Conservation (phyloP, 192 early-diverging fungal species). For the Powellomyces hirtus region DNA sequence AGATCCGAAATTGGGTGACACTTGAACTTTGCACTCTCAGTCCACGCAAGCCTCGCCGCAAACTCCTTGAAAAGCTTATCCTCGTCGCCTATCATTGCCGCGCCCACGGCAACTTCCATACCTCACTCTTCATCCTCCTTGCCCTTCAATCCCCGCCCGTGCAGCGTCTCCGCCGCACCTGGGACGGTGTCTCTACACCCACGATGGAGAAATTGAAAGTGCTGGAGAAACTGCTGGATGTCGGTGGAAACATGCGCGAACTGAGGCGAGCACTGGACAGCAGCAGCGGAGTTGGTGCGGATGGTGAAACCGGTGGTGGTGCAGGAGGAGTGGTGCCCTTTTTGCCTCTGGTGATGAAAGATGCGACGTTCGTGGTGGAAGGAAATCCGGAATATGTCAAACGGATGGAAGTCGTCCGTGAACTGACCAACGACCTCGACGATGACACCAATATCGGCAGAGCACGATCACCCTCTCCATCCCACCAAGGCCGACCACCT, state of each 20-base stretch:
- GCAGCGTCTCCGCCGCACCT: conserved; percentile 53
- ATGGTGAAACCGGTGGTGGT: neutral
- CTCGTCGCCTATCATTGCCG: conserved; percentile 38
- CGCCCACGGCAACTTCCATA: conserved; percentile 63
- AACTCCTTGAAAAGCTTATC: conserved; percentile 59
- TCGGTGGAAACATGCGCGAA: conserved; percentile 62
- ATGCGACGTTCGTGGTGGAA: conserved; percentile 70
- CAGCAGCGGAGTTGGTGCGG: conserved; percentile 32
- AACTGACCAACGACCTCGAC: too few species aligned
- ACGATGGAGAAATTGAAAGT: conserved; percentile 41
- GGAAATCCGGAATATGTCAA: conserved; percentile 51
- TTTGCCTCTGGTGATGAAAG: conserved; percentile 69
- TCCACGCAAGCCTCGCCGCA: conserved; percentile 40
- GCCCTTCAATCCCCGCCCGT: conserved; percentile 59
- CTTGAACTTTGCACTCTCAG: conserved; percentile 51
- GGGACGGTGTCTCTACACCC: conserved; percentile 52
- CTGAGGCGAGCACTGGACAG: conserved; percentile 56
- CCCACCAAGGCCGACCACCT: too few species aligned
- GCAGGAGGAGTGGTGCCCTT: conserved; percentile 50
- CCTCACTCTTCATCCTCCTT: conserved; percentile 59
- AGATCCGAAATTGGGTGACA: conserved; percentile 54
- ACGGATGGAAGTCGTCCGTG: neutral
- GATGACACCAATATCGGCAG: too few species aligned
- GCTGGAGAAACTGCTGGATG: conserved; percentile 62
- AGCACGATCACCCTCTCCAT: too few species aligned